A percentile compares a stretch with the other conserved stretches of the same genome.
These are phyloP conservation scores for Trichoderma sp. DNA, from an alignment of 2,329 filamentous ascomycete genomes.

Conservation along the genomic window DNA sequence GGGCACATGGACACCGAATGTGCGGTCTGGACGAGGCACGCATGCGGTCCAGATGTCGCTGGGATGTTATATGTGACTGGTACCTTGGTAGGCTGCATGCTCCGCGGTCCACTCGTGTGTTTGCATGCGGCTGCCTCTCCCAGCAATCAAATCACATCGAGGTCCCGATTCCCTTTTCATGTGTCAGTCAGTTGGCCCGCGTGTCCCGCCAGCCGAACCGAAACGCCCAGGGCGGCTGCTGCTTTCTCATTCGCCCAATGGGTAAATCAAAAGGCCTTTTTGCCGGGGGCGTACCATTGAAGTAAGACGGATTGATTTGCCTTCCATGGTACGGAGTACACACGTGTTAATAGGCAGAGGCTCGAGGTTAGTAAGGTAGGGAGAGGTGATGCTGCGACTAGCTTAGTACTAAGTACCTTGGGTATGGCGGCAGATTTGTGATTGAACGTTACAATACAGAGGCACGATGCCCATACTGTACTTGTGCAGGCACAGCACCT, in stretches of 20 bases:
- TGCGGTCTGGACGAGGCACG: slow-evolving; percentile 3
- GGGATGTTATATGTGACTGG: background rate
- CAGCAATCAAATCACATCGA: background rate
- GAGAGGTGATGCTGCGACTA: background rate
- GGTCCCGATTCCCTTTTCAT: background rate
- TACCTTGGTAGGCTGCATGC: background rate
- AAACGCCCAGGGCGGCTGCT: background rate
- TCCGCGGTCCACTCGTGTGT: background rate
- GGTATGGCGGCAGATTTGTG: no score
- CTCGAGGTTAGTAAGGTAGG: background rate
- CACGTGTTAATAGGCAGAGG: no score
- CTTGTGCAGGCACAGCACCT: background rate
- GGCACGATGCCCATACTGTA: background rate
- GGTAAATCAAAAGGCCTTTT: background rate
- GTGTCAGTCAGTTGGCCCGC: background rate
- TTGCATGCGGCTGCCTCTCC: background rate
- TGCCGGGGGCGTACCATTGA: slow-evolving; percentile 1
- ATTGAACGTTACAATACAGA: background rate
- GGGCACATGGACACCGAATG: slow-evolving; percentile 8
- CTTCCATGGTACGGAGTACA: no score
- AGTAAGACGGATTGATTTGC: background rate
- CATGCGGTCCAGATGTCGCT: background rate
- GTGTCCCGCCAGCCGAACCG: background rate
- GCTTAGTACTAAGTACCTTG: background rate
- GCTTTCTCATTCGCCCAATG: background rate